Evolutionary conservation across 1,139 yeast genomes (phyloP), one percentile per base, ranked within the genome.

Genomic region (Hyphopichia buzzinii): DNA sequence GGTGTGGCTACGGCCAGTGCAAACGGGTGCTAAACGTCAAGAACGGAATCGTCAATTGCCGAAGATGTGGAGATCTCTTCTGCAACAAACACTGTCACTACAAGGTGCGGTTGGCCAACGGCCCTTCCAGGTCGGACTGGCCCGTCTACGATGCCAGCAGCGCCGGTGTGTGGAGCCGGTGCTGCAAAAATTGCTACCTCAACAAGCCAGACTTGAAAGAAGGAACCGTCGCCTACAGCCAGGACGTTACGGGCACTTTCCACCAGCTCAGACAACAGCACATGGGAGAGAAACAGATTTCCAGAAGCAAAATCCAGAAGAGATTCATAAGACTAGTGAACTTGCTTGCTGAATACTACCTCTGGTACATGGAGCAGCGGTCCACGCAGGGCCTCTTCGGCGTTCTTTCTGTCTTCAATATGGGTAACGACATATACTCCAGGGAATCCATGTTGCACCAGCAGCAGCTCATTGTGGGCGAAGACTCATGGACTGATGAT

Each of bases 61-160:
- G 84, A 15, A 74, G 66, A 45, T 89, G 97, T 62, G 96, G 96
- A 0, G 59, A 67, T 21, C 58, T 88, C 15, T 87, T 62, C 52
- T 88, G 96, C 54, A 72, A 74, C 40, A 62, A 59, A 19, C 96
- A 89, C 62, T 72, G 88, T 3, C 59, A 66, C 35, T 79, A 68
- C 50, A 69, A 76, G 66, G 61, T 67, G 66, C 36, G 69, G 67
- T 48, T 58, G 45, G 26, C 55, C 53, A 41, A 87, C 79, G 51
- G 62, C 0, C 42, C 38, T 1, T 28, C 25, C 2, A 38, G 4
- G 39, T 66, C 33, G 67, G 74, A 46, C 72, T 11, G 41, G 3
- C 71, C 72, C 1, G 52, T 49, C 14, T 69, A 64, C 46, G 65
- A 60, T 34, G 39, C 59, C 12, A 34, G 45, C 0, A 49, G 41